Base-by-base conservation (phyloP, 352 stramenopile species). In the Phytophthora citrophthora region DNA sequence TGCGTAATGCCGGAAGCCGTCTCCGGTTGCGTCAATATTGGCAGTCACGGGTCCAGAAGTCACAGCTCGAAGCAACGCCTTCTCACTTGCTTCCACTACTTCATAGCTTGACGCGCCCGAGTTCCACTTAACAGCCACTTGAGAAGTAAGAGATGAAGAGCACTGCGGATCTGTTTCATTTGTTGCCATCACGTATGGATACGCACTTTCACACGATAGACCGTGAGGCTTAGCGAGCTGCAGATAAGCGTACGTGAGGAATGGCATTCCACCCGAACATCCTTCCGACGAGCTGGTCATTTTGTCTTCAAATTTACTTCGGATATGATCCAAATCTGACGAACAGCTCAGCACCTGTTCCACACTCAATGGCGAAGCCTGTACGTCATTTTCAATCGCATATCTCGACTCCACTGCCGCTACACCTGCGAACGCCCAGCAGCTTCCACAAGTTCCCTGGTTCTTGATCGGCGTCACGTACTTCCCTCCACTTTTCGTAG, bases 391-490 rank as follows among this genome's bases (percentile, higher is more conserved):
- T 27, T 83, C 77, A 69, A 95, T 95, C n/a, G 88, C 88, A 54
- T 76, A 86, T 23, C 83, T 81, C 18, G 79, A 90, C 61, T 95
- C 88, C 45, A 93, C 74, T 10, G 81, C 83, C 2, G 83, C 80
- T 1, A 93, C 74, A 20, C 81, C 87, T 11, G 72, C 54, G 62
- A 98, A 98, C 7, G 94, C 94, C 94, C 94, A 98, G 71, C 94
- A 98, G 53, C 89, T 96, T 8, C 94, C 94, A 54, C 94, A 98
- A 27, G 86, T 94, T 24, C 90, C 91, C 58, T 98, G 93, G 61
- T 97, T 96, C 77, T 97, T 97, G 34, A 98, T 84, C 6, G 92
- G 83, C 29, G 89, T 97, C 82, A 93, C 50, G 62, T 91, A 96
- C 65, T 92, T 93, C 34, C 88, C 88, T 49, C 66, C 55, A 5